phyloP scores from a whole-genome alignment of 2,329 filamentous ascomycete species.

The Pleurostoma richardsiae region DNA sequence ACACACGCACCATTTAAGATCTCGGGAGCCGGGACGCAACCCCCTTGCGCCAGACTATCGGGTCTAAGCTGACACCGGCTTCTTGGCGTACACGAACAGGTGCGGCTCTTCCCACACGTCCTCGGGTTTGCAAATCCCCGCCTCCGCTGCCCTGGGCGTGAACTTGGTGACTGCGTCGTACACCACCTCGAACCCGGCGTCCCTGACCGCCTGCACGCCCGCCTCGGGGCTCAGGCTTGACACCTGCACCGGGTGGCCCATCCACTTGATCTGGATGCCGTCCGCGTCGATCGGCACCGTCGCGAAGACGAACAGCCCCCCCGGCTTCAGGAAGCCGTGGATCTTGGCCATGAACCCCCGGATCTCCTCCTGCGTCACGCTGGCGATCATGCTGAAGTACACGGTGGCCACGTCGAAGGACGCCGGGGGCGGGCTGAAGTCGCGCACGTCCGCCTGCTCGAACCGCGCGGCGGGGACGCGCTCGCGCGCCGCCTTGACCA shows the following conservation, averaged over 20 bases:
- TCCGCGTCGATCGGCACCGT: slow-evolving; percentile 16
- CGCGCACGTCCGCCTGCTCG: slow-evolving; percentile 15
- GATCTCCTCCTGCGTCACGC: slow-evolving; percentile 18
- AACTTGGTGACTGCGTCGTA: slow-evolving; percentile 10
- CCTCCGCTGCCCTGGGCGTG: slow-evolving; percentile 14
- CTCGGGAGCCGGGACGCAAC: too few species aligned
- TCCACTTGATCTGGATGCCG: slow-evolving; percentile 14
- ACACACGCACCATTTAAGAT: too few species aligned
- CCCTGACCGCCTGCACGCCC: slow-evolving; percentile 10
- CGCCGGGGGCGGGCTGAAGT: slow-evolving; percentile 6
- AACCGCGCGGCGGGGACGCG: slow-evolving; percentile 18
- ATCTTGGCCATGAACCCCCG: slow-evolving; percentile 9
- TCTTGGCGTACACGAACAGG: slow-evolving; percentile 19
- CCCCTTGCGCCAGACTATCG: too few species aligned
- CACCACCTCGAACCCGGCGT: slow-evolving; percentile 13
- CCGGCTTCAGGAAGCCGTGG: slow-evolving; percentile 7
- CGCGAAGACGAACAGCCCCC: slow-evolving; percentile 13
- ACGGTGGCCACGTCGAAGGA: slow-evolving; percentile 16
- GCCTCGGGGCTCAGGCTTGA: slow-evolving; percentile 17
- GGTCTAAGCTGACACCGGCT: slow-evolving; percentile 6
- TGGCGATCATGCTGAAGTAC: slow-evolving; percentile 20
- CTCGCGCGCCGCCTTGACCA: slow-evolving; percentile 15
- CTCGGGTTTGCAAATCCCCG: slow-evolving; percentile 15
- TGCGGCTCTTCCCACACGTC: slow-evolving; percentile 22
- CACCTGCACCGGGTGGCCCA: slow-evolving; percentile 16